phyloP scores from a whole-genome alignment of 768 basidiomycete genomes.

The Albatrellus ellisii region DNA sequence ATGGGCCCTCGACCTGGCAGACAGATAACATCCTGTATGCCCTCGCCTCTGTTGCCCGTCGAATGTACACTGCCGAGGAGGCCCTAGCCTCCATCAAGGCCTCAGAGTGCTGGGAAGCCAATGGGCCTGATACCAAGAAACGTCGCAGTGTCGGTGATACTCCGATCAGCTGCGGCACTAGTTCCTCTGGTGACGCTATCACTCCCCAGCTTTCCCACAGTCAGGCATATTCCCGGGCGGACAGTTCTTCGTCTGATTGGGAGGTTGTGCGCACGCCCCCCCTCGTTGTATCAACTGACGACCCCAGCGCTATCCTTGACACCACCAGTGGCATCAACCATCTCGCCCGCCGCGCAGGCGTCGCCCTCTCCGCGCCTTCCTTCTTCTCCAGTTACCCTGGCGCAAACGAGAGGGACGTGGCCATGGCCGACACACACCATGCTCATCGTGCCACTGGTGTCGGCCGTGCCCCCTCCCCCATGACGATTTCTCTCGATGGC shows the following conservation, averaged over 20 bases:
- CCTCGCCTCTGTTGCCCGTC: constrained; percentile 10
- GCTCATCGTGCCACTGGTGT: not conserved
- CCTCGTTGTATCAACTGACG: constrained; percentile 5
- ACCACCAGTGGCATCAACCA: too few relatives aligned
- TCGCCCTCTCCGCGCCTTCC: not conserved
- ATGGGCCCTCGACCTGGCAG: constrained; percentile 14
- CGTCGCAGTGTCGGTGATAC: constrained; percentile 14
- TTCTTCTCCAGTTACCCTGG: not conserved
- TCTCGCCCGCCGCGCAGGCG: not conserved
- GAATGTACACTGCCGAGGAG: constrained; percentile 14
- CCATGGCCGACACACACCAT: constrained; percentile 7
- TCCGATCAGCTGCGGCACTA: constrained; percentile 5
- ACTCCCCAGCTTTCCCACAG: not conserved
- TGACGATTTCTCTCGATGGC: constrained; percentile 12
- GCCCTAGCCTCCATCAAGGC: constrained; percentile 12
- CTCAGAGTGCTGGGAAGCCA: constrained; percentile 9
- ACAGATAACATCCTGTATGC: constrained; percentile 10
- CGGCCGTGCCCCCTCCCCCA: constrained; percentile 10
- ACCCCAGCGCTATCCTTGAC: constrained; percentile 4
- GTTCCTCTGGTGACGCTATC: constrained; percentile 7
- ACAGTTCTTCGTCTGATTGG: not conserved
- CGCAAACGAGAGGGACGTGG: constrained; percentile 8
- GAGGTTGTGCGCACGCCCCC: not conserved
- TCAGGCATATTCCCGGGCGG: too few relatives aligned
- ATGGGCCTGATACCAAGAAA: constrained; percentile 13